Evolutionary conservation across 352 stramenopile species (phyloP), one percentile per base, ranked within the genome.

Genomic region (Globisporangium abappressorium): DNA sequence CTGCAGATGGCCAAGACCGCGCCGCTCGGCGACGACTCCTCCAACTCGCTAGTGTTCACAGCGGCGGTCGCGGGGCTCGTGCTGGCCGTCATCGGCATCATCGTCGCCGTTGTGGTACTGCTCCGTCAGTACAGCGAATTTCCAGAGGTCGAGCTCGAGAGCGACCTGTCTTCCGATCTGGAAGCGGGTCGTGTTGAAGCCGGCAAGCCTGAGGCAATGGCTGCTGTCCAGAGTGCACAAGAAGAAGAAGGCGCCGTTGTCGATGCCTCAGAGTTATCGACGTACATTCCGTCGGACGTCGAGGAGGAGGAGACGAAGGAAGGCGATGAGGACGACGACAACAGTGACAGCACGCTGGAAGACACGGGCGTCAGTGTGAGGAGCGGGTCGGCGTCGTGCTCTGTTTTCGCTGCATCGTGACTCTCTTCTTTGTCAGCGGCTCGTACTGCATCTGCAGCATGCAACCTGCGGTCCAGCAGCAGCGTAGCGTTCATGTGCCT

Each of bases 81-180:
- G 6, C 57, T 70, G 7, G 62, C 61, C 18, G 62, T 68, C 4
- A 11, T 73, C 3, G 73, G 57, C 26, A 66, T 69, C 11, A 12
- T 79, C 22, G 33, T 76, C 18, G 66, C 60, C 20, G 8, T 75
- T 26, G n/a, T 79, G 20, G 60, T 51, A 20, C 63, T 57, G 26
- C 28, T 68, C 24, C 65, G 69, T 26, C 69, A 67, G 30, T 67
- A 71, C 58, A 65, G 57, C 15, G 57, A 57, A 6, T 64, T 66
- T 24, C 26, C 57, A 15, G 57, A 57, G 5, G 34, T 59, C 9
- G 55, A 46, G 20, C 43, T 66, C 34, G 65, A 66, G 58, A 69
- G 43, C 64, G 64, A 69, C 46, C 56, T 69, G 24, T 30, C 56
- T 20, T 49, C 41, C 5, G 11, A 43, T 1, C 20, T n/a, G 20